Evolutionary conservation across 176 grass and related monocot species (phyloP).

Genomic region (Dactylis glomerata): DNA sequence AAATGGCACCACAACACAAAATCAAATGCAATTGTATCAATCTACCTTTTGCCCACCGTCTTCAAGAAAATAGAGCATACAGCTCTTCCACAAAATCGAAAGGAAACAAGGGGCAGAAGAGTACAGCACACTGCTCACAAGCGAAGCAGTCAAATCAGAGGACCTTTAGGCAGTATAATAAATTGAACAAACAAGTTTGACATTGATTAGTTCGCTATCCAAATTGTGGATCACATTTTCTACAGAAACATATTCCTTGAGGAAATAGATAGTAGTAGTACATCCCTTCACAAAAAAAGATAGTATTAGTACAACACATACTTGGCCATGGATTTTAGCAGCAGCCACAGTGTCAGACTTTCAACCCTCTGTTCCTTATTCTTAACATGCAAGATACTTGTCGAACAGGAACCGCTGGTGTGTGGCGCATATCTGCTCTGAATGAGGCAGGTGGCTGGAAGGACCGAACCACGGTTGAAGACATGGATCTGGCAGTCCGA

Average conservation of each 20-base stretch:
- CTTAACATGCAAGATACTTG: conserved; percentile 13
- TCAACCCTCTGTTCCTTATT: background rate
- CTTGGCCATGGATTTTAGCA: background rate
- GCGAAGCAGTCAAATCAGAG: background rate
- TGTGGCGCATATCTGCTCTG: conserved; percentile 69
- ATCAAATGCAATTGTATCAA: background rate
- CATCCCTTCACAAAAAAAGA: too few relatives aligned
- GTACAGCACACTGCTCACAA: background rate
- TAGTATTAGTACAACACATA: too few relatives aligned
- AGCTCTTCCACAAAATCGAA: background rate
- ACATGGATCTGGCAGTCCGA: conserved; percentile 81
- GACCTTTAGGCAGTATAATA: background rate
- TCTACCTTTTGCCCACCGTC: background rate
- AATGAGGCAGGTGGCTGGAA: conserved; percentile 80
- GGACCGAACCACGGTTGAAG: conserved; percentile 72
- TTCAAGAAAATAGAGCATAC: background rate
- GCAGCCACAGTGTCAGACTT: background rate
- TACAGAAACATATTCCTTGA: background rate
- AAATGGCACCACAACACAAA: background rate
- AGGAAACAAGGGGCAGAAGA: background rate
- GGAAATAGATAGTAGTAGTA: background rate
- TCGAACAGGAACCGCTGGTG: conserved; percentile 56
- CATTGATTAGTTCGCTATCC: background rate
- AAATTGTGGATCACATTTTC: background rate
- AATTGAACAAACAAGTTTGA: background rate